Base-by-base conservation (phyloP, 805 yeast genomes). In the Suhomyces emberorum region DNA sequence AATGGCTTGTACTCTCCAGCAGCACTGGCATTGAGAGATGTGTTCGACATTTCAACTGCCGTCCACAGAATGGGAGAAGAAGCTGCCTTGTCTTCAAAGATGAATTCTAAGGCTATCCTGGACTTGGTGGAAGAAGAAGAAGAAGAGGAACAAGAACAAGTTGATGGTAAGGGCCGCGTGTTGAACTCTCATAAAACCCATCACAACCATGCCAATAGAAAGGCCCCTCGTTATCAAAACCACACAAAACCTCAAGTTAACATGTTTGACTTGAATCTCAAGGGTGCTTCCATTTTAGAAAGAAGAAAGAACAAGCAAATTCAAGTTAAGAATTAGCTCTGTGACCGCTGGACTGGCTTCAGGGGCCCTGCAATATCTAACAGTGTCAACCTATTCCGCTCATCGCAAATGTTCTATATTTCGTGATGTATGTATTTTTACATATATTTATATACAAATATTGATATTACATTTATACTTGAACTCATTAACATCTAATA, bases 41-140 rank as follows among this genome's bases (percentile, higher is more conserved):
- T 89, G 9, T 87, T 87, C 57, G 95, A 87, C 51, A 79, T 87
- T 7, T 80, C 88, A 19, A 83, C 87, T 34, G 95, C 95, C 4
- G 88, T 87, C 12, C 91, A 86, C 54, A 78, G 95, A 50, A 73
- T 75, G 65, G 88, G 83, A 34, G 85, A 80, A 53, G 89, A 83
- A 47, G 68, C 70, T 7, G 70, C 74, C 6, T 52, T 64, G 31
- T 46, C 58, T 11, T 39, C 50, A 8, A 38, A 46, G 19, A 17
- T 39, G 37, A 39, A 46, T 29, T 42, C 42, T 22, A 47, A 42
- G 27, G 38, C 47, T 16, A 48, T 49, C 25, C 48, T 54, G 18
- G 59, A 59, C 16, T 44, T 57, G 25, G 55, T 61, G 14, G 69
- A 61, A 39, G 71, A 63, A 43, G 70, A 64, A 30, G 72, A 66